phyloP scores from a whole-genome alignment of 805 yeast genomes.

The Metschnikowia sp. region DNA sequence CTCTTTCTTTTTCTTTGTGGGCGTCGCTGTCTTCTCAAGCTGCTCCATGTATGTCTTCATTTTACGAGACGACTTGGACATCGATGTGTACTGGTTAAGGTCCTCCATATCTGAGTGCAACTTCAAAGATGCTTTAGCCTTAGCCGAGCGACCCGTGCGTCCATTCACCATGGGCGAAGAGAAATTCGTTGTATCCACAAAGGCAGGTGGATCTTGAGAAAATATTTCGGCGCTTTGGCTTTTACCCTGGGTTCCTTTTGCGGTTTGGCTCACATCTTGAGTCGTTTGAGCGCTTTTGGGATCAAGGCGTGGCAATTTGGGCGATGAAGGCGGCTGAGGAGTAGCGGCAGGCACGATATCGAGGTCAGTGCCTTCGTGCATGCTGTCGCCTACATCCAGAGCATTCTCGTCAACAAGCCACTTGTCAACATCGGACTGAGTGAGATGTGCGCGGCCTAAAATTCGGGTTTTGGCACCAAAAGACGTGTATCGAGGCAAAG shows the following conservation, averaged over 20 bases:
- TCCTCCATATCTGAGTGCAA: conserved; percentile 68
- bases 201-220: background rate
- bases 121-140: conserved; percentile 60
- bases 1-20: conserved; percentile 4
- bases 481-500: conserved; percentile 45
- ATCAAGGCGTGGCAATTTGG: background rate
- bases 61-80: conserved; percentile 41
- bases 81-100: conserved; percentile 58
- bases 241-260: background rate
- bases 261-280: background rate
- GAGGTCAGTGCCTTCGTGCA: conserved; percentile 9
- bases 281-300: background rate
- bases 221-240: background rate
- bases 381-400: conserved; percentile 26
- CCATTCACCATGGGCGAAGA: conserved; percentile 3
- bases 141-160: conserved; percentile 50
- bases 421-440: background rate
- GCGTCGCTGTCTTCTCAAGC: conserved; percentile 22
- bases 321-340: background rate
- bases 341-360: background rate
- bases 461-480: conserved; percentile 17
- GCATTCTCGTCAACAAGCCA: background rate
- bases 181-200: background rate
- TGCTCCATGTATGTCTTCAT: conserved; percentile 36
- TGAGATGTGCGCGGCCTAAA: conserved; percentile 8